Percentiles rank a stretch among this genome's conserved stretches.
These are phyloP conservation scores for Pythium aristosporum DNA, from an alignment of 352 stramenopile genomes.

Conservation along the genomic window DNA sequence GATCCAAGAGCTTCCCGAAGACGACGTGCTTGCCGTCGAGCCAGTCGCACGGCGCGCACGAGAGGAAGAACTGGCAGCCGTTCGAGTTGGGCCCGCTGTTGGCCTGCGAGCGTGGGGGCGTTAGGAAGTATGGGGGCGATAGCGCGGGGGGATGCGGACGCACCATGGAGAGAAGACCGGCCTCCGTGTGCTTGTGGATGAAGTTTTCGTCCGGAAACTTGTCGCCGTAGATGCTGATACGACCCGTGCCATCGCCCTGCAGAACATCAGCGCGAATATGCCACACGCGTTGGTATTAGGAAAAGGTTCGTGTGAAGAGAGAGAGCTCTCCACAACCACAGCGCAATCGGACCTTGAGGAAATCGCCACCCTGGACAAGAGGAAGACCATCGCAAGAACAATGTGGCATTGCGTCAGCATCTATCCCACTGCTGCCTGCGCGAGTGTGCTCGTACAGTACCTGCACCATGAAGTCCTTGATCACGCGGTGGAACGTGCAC, in stretches of 20 bases:
- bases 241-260: slow-evolving; percentile 76
- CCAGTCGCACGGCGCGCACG: slow-evolving; percentile 92
- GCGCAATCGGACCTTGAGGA: slow-evolving; percentile 56
- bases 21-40: slow-evolving; percentile 98
- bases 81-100: slow-evolving; percentile 97
- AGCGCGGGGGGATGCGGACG: background rate
- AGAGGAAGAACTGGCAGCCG: slow-evolving; percentile 98
- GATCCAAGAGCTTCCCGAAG: slow-evolving; percentile 92
- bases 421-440: background rate
- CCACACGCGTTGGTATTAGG: background rate
- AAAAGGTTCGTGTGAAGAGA: no score
- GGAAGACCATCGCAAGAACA: background rate
- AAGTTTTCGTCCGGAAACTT: slow-evolving; percentile 88
- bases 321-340: background rate
- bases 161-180: slow-evolving; percentile 83
- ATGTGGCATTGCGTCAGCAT: background rate
- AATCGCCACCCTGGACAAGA: slow-evolving; percentile 62
- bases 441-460: slow-evolving; percentile 21
- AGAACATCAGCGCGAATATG: background rate
- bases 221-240: slow-evolving; percentile 87
- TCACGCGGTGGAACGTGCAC: slow-evolving; percentile 97
- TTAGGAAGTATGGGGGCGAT: background rate
- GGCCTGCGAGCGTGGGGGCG: slow-evolving; percentile 61
- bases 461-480: slow-evolving; percentile 99
- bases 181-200: slow-evolving; percentile 78